A percentile compares a stretch with the other conserved stretches of the same genome.
These are phyloP conservation scores for Xerocomus potaroensis DNA, from an alignment of 768 basidiomycete species.

Conservation along the genomic window DNA sequence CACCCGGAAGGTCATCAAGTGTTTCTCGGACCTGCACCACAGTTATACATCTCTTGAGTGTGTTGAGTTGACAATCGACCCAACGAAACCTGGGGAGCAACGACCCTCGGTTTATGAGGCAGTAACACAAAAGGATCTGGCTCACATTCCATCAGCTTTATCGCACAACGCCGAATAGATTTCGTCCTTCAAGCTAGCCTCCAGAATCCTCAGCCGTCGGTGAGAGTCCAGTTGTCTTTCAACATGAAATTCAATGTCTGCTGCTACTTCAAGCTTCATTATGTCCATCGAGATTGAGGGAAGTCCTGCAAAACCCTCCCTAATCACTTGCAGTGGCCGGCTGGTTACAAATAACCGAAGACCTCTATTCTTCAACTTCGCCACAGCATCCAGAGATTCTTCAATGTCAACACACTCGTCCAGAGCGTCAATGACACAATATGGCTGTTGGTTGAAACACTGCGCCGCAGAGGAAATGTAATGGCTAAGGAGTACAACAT, in stretches of 20 bases:
- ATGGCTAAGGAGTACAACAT: not conserved
- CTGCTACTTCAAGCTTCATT: not conserved
- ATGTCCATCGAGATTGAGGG: slow-evolving; percentile 4
- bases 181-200: slow-evolving; percentile 3
- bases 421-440: slow-evolving; percentile 11
- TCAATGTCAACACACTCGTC: slow-evolving; percentile 16
- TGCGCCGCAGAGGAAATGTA: slow-evolving; percentile 2
- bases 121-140: not conserved
- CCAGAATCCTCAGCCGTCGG: not conserved
- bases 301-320: not conserved
- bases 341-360: slow-evolving; percentile 11
- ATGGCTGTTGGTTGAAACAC: not conserved
- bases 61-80: slow-evolving; percentile 14
- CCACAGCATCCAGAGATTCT: not conserved
- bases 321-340: slow-evolving; percentile 8
- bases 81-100: slow-evolving; percentile 10
- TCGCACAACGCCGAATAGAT: not conserved
- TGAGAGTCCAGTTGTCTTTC: slow-evolving; percentile 10
- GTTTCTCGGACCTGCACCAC: not conserved
- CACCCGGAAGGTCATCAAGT: slow-evolving; percentile 4
- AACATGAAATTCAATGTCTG: slow-evolving; percentile 7
- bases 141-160: slow-evolving; percentile 15
- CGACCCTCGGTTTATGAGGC: no score
- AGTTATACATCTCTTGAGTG: slow-evolving; percentile 7
- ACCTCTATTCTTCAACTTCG: not conserved